Evolutionary conservation across 83 land plant species (phyloP).

Genomic region (Picea abies): DNA sequence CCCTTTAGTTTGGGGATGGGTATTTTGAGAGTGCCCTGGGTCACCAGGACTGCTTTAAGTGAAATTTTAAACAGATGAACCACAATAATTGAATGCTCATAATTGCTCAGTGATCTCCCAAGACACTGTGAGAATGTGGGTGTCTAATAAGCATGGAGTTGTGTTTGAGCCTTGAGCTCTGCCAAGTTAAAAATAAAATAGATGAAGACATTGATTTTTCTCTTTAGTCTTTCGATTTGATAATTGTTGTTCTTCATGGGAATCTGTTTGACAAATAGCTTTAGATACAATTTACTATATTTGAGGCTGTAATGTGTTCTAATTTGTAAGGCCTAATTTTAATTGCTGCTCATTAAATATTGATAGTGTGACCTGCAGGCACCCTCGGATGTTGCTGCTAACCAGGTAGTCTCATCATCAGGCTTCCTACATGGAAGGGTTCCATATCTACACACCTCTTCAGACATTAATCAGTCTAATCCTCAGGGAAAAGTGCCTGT

Average conservation of each 20-base stretch:
- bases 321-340: background rate
- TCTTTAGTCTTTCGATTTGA: background rate
- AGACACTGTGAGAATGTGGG: too few relatives aligned
- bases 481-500: slow-evolving; percentile 3
- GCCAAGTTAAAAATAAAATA: too few relatives aligned
- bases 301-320: background rate
- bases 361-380: slow-evolving; percentile 11
- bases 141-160: too few relatives aligned
- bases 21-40: too few relatives aligned
- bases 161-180: too few relatives aligned
- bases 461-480: slow-evolving; percentile 10
- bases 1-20: too few relatives aligned
- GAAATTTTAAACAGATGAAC: too few relatives aligned
- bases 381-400: slow-evolving; percentile 13
- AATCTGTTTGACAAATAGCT: background rate
- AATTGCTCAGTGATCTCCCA: too few relatives aligned
- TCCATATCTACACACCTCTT: slow-evolving; percentile 2
- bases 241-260: background rate
- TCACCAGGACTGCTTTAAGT: too few relatives aligned
- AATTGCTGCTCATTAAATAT: background rate
- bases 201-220: too few relatives aligned
- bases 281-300: slow-evolving; percentile 4
- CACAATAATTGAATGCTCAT: too few relatives aligned
- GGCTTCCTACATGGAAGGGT: slow-evolving; percentile 3
- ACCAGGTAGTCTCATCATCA: slow-evolving; percentile 15